Conservation (phyloP, 768 basidiomycete genomes). For the Chalciporus sphaerocephalus region DNA sequence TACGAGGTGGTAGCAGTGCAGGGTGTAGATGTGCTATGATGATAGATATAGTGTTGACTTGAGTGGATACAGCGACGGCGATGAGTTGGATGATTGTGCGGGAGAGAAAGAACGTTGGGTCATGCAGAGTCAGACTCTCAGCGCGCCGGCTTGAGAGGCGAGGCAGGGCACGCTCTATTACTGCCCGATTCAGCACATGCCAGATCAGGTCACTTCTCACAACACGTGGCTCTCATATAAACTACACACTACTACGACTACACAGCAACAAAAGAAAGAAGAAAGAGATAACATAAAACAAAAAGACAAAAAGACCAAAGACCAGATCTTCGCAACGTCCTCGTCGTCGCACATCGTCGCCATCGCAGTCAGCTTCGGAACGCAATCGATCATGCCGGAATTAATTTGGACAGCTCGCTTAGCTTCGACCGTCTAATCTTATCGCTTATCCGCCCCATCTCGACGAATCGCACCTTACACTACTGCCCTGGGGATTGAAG, state of each 20-base stretch:
- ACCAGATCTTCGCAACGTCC: not conserved
- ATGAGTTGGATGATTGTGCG: slow-evolving; percentile 7
- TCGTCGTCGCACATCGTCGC: not conserved
- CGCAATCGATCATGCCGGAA: not conserved
- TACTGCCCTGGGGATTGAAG: slow-evolving; percentile 4
- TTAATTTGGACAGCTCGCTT: slow-evolving; percentile 12
- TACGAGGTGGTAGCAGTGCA: not conserved
- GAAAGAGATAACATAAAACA: not conserved
- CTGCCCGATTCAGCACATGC: slow-evolving; percentile 26
- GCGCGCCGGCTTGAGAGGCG: slow-evolving; percentile 30
- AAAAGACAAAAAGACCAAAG: not conserved
- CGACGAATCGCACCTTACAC: slow-evolving; percentile 15
- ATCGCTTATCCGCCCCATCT: slow-evolving; percentile 16
- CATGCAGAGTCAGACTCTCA: slow-evolving; percentile 13
- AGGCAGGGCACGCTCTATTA: slow-evolving; percentile 32
- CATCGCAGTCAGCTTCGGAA: not conserved
- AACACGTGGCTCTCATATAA: slow-evolving; percentile 29
- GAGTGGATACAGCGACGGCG: slow-evolving; percentile 1
- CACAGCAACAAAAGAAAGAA: slow-evolving; percentile 3
- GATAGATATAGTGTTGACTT: slow-evolving; percentile 1
- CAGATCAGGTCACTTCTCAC: slow-evolving; percentile 21
- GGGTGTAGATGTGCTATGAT: not conserved
- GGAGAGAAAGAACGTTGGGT: slow-evolving; percentile 17
- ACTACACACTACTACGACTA: not conserved
- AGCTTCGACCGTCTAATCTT: slow-evolving; percentile 28